Evolutionary conservation across 2,329 filamentous ascomycete species (phyloP).

Genomic region (Neonectria punicea): DNA sequence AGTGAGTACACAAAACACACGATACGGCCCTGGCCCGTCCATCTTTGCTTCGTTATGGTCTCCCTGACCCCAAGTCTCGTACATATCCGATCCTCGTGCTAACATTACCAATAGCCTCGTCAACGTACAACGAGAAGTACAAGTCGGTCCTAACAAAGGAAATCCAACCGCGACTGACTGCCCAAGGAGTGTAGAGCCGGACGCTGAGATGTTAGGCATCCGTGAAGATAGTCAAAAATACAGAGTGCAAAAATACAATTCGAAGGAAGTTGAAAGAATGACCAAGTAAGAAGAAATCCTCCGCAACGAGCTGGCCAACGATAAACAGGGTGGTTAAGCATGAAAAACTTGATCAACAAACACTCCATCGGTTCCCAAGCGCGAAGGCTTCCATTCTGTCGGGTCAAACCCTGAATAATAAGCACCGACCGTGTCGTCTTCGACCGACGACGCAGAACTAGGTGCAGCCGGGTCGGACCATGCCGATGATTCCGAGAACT

Average conservation of each 20-base stretch:
- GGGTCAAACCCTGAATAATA: neutral
- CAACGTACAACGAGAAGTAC: neutral
- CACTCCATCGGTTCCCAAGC: neutral
- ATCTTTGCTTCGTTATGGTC: neutral
- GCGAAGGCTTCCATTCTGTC: neutral
- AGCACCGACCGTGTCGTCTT: conserved; percentile 9
- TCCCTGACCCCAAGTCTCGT: neutral
- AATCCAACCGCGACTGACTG: neutral
- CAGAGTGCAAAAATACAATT: neutral
- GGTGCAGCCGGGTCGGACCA: conserved; percentile 9
- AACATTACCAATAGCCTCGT: neutral
- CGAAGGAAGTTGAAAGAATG: neutral
- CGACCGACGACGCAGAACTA: conserved; percentile 13
- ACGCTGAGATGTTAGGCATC: neutral
- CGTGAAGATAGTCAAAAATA: neutral
- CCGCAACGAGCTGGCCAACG: neutral
- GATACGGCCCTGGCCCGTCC: too few relatives aligned
- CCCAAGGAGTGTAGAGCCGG: neutral
- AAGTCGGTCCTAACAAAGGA: neutral
- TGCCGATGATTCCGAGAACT: neutral
- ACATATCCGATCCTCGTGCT: neutral
- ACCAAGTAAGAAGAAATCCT: neutral
- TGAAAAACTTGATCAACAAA: neutral
- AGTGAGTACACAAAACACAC: neutral
- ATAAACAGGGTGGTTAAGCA: neutral